phyloP scores from a whole-genome alignment of 331 rosid genomes.

The Ulmus americana region DNA sequence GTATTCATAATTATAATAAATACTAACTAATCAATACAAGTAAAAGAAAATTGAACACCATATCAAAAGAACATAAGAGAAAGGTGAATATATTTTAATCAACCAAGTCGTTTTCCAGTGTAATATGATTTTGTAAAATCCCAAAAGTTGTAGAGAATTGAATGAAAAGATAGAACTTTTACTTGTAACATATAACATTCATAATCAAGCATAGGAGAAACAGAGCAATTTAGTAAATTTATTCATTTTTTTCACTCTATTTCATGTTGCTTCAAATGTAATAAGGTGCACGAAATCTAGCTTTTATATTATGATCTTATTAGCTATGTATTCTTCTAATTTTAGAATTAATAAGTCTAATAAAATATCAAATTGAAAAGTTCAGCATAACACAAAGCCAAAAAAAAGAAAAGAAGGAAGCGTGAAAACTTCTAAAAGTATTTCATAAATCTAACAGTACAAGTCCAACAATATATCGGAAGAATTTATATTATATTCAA shows the following conservation, averaged over 20 bases:
- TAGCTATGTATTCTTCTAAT: neutral
- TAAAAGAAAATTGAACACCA: neutral
- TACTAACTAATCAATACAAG: neutral
- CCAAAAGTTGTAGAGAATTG: neutral
- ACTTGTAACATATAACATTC: neutral
- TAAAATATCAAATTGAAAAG: neutral
- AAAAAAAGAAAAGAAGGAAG: too few relatives aligned
- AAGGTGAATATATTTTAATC: neutral
- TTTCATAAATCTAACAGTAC: too few relatives aligned
- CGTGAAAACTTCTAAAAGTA: too few relatives aligned
- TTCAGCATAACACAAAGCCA: too few relatives aligned
- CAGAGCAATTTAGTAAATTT: neutral
- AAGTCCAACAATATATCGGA: too few relatives aligned
- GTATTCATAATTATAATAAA: constrained; percentile 14
- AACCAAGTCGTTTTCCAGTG: neutral
- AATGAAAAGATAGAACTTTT: neutral
- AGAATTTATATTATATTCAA: too few relatives aligned
- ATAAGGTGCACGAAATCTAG: too few relatives aligned
- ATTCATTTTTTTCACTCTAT: neutral
- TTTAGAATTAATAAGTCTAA: neutral
- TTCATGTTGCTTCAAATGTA: neutral
- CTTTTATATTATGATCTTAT: neutral
- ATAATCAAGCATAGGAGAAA: neutral
- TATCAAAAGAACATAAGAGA: neutral
- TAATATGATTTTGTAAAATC: neutral